These are phyloP conservation scores for Xylariomycetidae sp. DNA, from an alignment of 2,329 filamentous ascomycete species.

Conservation along the genomic window DNA sequence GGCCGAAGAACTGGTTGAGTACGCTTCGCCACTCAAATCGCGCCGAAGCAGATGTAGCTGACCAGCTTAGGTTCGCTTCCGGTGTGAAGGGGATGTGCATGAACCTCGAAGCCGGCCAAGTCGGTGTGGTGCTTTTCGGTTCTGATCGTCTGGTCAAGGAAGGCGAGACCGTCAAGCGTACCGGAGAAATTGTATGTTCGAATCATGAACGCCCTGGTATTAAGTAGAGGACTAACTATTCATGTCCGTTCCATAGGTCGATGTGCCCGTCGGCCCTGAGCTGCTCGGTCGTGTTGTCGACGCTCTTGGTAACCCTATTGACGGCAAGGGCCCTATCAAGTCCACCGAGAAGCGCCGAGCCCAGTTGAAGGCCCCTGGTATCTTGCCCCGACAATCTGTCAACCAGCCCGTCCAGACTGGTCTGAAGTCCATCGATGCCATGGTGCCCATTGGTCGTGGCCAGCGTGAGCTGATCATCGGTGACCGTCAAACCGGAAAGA, in stretches of 20 bases:
- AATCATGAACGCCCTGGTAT: neutral
- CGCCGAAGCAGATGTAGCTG: constrained; percentile 14
- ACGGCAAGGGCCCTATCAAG: constrained; percentile 97
- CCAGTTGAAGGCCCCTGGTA: constrained; percentile 98
- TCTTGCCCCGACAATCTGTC: constrained; percentile 94
- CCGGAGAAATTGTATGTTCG: constrained; percentile 88
- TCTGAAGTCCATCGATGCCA: constrained; percentile 98
- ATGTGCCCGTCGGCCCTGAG: constrained; percentile 88
- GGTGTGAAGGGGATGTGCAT: constrained; percentile 99
- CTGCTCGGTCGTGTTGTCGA: constrained; percentile 98
- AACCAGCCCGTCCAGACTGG: constrained; percentile 98
- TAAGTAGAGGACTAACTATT: constrained; percentile 2
- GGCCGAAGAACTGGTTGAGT: constrained; percentile 99
- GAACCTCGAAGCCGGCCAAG: constrained; percentile 99
- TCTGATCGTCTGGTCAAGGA: constrained; percentile 99
- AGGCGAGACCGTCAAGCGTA: constrained; percentile 99
- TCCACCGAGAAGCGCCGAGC: constrained; percentile 89
- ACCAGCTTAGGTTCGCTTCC: constrained; percentile 99
- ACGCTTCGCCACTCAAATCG: constrained; percentile 42
- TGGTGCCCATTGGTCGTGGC: constrained; percentile 99
- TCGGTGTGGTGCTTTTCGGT: constrained; percentile 99
- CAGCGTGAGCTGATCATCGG: constrained; percentile 99
- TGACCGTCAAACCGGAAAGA: constrained; percentile 99
- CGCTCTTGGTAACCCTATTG: constrained; percentile 97
- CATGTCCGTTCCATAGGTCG: too few relatives aligned